These are phyloP conservation scores for Aureobasidium sp. DNA, from an alignment of 2,329 filamentous ascomycete genomes.

Conservation along the genomic window DNA sequence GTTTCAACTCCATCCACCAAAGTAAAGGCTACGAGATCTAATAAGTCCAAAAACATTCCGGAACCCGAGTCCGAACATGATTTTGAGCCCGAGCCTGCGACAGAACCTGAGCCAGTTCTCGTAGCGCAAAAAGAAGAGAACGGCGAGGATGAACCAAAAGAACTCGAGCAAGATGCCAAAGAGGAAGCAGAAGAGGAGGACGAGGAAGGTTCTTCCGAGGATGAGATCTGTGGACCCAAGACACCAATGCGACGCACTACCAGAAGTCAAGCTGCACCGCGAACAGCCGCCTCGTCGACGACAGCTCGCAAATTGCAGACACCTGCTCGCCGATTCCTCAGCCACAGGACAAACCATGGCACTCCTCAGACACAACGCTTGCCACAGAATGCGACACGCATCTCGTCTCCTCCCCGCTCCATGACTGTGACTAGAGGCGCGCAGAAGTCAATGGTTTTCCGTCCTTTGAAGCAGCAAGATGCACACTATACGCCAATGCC, in stretches of 20 bases:
- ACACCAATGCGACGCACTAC: constrained; percentile 16
- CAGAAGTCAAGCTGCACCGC: not conserved
- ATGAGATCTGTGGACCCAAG: constrained; percentile 20
- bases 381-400: constrained; percentile 12
- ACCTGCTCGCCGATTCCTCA: constrained; percentile 3
- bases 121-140: not conserved
- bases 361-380: constrained; percentile 19
- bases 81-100: not conserved
- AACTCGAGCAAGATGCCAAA: not conserved
- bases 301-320: constrained; percentile 9
- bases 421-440: constrained; percentile 18
- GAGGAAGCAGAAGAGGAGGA: not conserved
- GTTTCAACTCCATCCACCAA: not conserved
- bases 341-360: constrained; percentile 2
- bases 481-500: not conserved
- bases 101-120: not conserved
- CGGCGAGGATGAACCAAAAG: not conserved
- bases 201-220: constrained; percentile 12
- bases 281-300: not conserved
- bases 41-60: not conserved
- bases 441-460: constrained; percentile 16
- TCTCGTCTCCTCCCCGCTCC: constrained; percentile 14
- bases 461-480: constrained; percentile 14
- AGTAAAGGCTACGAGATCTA: not conserved
- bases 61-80: not conserved